These are phyloP conservation scores for Sequoia sempervirens DNA, from an alignment of 75 land plant genomes.

Conservation along the genomic window DNA sequence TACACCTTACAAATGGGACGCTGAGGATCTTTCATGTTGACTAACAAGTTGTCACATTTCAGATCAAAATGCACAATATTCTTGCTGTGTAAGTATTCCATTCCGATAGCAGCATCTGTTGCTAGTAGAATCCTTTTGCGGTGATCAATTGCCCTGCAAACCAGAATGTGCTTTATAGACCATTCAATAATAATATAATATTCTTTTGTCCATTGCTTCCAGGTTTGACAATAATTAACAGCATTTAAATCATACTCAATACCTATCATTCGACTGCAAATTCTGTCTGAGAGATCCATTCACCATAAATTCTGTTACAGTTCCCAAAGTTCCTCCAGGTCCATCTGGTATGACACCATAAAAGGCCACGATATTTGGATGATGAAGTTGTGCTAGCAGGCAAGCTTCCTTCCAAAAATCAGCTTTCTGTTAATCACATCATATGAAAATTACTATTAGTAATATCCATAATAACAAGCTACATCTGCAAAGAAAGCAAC, in stretches of 20 bases:
- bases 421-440: too few species aligned
- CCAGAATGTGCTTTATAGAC: background rate
- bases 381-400: too few species aligned
- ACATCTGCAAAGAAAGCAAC: too few species aligned
- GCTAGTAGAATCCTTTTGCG: constrained; percentile 10
- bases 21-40: constrained; percentile 64
- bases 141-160: constrained; percentile 60
- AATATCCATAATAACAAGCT: too few species aligned
- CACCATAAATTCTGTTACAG: constrained; percentile 81
- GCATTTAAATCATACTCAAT: background rate
- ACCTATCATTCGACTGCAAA: constrained; percentile 54
- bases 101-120: constrained; percentile 83
- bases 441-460: too few species aligned
- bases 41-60: constrained; percentile 81
- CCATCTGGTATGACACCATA: too few species aligned
- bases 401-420: too few species aligned
- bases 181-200: too few species aligned
- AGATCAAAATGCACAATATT: constrained; percentile 80
- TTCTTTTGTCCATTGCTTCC: background rate
- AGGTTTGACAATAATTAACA: background rate
- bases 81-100: constrained; percentile 81
- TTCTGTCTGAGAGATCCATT: constrained; percentile 77
- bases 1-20: constrained; percentile 82
- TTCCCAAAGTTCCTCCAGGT: too few species aligned
- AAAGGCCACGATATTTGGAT: too few species aligned